A percentile compares a stretch with the other conserved stretches of the same genome.
phyloP scores from a whole-genome alignment of 169 alveolate genomes.

The Pseudocohnilembus persalinus region DNA sequence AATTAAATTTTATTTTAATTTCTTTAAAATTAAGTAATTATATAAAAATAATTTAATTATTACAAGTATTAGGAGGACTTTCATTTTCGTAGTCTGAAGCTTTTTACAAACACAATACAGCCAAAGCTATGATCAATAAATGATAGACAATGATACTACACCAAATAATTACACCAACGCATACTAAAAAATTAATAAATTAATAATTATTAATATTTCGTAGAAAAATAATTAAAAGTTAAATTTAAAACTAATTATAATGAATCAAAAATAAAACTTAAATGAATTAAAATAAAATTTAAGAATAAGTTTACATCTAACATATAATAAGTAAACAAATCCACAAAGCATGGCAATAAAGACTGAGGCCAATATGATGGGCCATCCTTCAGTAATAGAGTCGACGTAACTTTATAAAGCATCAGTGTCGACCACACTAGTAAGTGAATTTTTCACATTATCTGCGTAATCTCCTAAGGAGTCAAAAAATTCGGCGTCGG shows the following conservation, averaged over 20 bases:
- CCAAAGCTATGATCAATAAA: slow-evolving; percentile 49
- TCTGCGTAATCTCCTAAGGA: background rate
- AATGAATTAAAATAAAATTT: too few relatives aligned
- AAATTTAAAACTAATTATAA: too few relatives aligned
- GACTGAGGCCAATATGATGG: slow-evolving; percentile 36
- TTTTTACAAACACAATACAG: slow-evolving; percentile 43
- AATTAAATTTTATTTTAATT: slow-evolving; percentile 28
- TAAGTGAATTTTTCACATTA: slow-evolving; percentile 35
- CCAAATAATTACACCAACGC: slow-evolving; percentile 60
- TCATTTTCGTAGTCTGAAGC: slow-evolving; percentile 41
- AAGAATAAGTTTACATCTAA: slow-evolving; percentile 45
- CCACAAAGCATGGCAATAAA: slow-evolving; percentile 58
- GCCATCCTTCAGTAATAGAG: slow-evolving; percentile 26
- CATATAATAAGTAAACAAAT: slow-evolving; percentile 46
- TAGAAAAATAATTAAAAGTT: too few relatives aligned
- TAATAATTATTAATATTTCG: too few relatives aligned
- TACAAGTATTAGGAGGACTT: slow-evolving; percentile 25
- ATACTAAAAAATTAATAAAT: background rate
- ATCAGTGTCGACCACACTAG: slow-evolving; percentile 13
- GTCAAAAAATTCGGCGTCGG: slow-evolving; percentile 17
- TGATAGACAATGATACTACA: slow-evolving; percentile 41
- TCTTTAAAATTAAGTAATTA: slow-evolving; percentile 7
- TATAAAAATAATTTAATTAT: slow-evolving; percentile 29
- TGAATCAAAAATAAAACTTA: too few relatives aligned
- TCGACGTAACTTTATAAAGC: slow-evolving; percentile 25